A percentile compares a stretch with the other conserved stretches of the same genome.
These are phyloP conservation scores for Helotiales sp. DNA, from an alignment of 2,329 filamentous ascomycete genomes.

Conservation along the genomic window DNA sequence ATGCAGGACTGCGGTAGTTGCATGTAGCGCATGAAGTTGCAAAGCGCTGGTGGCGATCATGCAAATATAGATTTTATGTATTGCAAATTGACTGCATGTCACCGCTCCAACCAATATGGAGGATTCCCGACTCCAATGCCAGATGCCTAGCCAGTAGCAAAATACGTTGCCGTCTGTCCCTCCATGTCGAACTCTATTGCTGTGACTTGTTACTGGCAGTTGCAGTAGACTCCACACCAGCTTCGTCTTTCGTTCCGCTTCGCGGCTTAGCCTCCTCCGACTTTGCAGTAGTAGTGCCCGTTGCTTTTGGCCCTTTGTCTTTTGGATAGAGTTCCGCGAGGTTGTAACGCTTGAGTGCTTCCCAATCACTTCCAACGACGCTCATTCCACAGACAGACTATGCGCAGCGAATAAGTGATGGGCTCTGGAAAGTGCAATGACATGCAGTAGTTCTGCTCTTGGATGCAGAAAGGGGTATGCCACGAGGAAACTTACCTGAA, in stretches of 20 bases:
- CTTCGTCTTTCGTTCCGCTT: slow-evolving; percentile 37
- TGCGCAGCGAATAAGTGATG: slow-evolving; percentile 22
- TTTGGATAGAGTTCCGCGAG: slow-evolving; percentile 71
- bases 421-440: slow-evolving; percentile 16
- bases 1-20: background rate
- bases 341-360: slow-evolving; percentile 77
- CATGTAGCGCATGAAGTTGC: background rate
- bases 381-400: slow-evolving; percentile 80
- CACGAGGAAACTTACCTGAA: slow-evolving; percentile 62
- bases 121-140: background rate
- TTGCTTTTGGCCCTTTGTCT: slow-evolving; percentile 23
- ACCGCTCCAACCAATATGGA: too few species aligned
- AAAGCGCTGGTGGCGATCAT: background rate
- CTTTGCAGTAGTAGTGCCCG: slow-evolving; percentile 22
- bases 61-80: background rate
- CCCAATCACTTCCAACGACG: slow-evolving; percentile 73
- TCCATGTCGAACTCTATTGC: background rate
- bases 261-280: slow-evolving; percentile 32
- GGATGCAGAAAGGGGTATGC: background rate
- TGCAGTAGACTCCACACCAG: background rate
- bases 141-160: background rate
- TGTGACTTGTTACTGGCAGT: background rate
- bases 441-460: background rate
- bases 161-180: background rate
- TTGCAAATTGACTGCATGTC: background rate